phyloP scores from a whole-genome alignment of 371 early-diverging fungal species.

The Mucor plumbeus region DNA sequence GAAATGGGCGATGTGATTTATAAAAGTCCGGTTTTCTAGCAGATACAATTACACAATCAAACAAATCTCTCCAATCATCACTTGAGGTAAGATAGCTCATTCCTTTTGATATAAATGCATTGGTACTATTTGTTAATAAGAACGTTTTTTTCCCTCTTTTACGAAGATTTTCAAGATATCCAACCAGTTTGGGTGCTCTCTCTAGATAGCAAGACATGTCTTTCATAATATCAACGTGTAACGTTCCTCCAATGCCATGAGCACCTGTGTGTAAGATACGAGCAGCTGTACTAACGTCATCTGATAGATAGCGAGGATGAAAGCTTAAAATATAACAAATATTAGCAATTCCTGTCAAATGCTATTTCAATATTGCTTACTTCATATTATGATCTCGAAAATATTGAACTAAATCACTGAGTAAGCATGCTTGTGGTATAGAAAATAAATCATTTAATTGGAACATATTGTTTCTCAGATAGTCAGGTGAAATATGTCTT shows the following conservation, averaged over 20 bases:
- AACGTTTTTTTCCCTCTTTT: conserved; percentile 60
- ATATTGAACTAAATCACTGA: conserved; percentile 68
- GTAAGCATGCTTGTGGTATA: conserved; percentile 62
- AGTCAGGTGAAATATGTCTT: conserved; percentile 62
- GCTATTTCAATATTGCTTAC: conserved; percentile 12
- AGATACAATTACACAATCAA: conserved; percentile 66
- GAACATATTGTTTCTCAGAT: conserved; percentile 57
- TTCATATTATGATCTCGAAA: conserved; percentile 59
- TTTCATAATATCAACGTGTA: conserved; percentile 56
- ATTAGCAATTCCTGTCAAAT: too few species aligned
- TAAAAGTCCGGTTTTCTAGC: conserved; percentile 71
- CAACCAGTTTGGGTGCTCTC: conserved; percentile 50
- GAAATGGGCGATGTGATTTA: conserved; percentile 60
- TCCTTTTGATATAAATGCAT: conserved; percentile 58
- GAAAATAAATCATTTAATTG: conserved; percentile 70
- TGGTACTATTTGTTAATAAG: conserved; percentile 66
- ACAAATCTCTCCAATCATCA: conserved; percentile 64
- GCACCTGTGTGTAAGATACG: conserved; percentile 58
- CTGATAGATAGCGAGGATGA: conserved; percentile 69
- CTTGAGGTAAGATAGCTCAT: conserved; percentile 58
- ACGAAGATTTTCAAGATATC: conserved; percentile 55
- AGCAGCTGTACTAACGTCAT: conserved; percentile 63
- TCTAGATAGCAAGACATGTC: conserved; percentile 59
- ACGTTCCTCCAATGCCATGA: conserved; percentile 55
- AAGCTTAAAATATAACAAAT: conserved; percentile 31